A percentile compares a stretch with the other conserved stretches of the same genome.
phyloP scores from a whole-genome alignment of 1,284 basidiomycete genomes.

The Xerocomus subilludens region DNA sequence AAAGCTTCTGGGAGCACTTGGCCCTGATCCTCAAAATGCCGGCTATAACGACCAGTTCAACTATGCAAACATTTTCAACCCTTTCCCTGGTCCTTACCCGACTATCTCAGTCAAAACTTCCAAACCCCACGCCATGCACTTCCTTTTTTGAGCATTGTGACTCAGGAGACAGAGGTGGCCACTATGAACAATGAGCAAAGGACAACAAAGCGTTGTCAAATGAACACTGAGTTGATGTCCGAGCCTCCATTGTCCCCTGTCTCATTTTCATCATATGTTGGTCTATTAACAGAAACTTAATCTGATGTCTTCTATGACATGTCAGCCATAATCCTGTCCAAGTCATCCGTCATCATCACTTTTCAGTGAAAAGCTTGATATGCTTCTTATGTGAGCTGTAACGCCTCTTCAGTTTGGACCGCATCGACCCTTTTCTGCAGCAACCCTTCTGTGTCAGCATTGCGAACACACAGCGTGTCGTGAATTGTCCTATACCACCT shows the following conservation, averaged over 20 bases:
- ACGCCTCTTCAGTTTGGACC: conserved; percentile 86
- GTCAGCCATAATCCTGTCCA: conserved; percentile 64
- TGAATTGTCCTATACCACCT: conserved; percentile 64
- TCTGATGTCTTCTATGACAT: conserved; percentile 78
- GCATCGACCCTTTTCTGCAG: conserved; percentile 85
- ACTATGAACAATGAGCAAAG: conserved; percentile 49
- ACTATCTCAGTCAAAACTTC: conserved; percentile 66
- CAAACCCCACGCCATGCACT: conserved; percentile 62
- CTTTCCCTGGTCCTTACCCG: conserved; percentile 76
- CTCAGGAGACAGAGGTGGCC: conserved; percentile 55
- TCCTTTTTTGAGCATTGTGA: conserved; percentile 61
- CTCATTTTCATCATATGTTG: conserved; percentile 62
- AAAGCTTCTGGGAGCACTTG: conserved; percentile 74
- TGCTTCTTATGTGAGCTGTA: conserved; percentile 88
- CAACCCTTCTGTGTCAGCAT: conserved; percentile 79
- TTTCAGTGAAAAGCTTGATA: conserved; percentile 79
- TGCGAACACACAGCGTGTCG: conserved; percentile 70
- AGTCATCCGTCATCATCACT: conserved; percentile 57
- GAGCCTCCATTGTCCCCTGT: conserved; percentile 72
- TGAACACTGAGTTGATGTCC: conserved; percentile 77
- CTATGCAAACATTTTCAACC: conserved; percentile 48
- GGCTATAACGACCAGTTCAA: conserved; percentile 50
- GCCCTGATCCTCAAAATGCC: conserved; percentile 55
- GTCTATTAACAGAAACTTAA: conserved; percentile 72
- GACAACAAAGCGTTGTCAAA: conserved; percentile 70